Evolutionary conservation across 208 protist genomes (phyloP).

Genomic region (Wallacemonas rigidus): DNA sequence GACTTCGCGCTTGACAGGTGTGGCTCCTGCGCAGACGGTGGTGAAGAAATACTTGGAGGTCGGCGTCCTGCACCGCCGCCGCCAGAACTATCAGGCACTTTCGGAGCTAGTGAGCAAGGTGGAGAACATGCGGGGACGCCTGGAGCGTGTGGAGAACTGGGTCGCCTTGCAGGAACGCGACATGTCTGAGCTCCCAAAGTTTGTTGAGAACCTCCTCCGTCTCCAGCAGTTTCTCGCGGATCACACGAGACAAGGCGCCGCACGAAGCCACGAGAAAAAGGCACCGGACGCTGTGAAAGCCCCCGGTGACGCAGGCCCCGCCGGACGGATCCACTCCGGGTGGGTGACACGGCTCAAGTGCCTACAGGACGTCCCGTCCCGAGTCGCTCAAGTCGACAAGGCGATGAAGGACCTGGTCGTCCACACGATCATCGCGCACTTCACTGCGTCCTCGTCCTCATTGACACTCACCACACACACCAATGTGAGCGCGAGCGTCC

Average conservation of each 20-base stretch:
- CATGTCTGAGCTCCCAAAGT: slow-evolving; percentile 58
- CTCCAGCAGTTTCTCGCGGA: slow-evolving; percentile 40
- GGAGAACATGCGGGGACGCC: slow-evolving; percentile 33
- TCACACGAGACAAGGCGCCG: neutral
- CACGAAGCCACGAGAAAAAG: too few relatives aligned
- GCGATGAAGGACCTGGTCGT: slow-evolving; percentile 13
- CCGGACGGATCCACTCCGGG: neutral
- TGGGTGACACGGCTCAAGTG: slow-evolving; percentile 14
- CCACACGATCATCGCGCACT: neutral
- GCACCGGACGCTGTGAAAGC: neutral
- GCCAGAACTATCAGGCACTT: slow-evolving; percentile 56
- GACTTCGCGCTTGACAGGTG: slow-evolving; percentile 38
- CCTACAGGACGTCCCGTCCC: slow-evolving; percentile 16
- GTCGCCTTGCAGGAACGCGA: slow-evolving; percentile 82
- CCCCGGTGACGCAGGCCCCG: neutral
- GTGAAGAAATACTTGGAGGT: slow-evolving; percentile 68
- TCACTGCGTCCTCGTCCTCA: neutral
- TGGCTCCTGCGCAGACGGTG: slow-evolving; percentile 40
- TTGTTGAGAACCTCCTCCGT: slow-evolving; percentile 40
- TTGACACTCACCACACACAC: neutral
- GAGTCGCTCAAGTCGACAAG: neutral
- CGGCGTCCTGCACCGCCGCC: slow-evolving; percentile 63
- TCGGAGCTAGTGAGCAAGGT: slow-evolving; percentile 31
- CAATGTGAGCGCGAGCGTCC: neutral
- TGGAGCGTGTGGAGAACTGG: slow-evolving; percentile 81